Conservation (phyloP, 2,329 filamentous ascomycete species). For the Epichloe aotearoae region DNA sequence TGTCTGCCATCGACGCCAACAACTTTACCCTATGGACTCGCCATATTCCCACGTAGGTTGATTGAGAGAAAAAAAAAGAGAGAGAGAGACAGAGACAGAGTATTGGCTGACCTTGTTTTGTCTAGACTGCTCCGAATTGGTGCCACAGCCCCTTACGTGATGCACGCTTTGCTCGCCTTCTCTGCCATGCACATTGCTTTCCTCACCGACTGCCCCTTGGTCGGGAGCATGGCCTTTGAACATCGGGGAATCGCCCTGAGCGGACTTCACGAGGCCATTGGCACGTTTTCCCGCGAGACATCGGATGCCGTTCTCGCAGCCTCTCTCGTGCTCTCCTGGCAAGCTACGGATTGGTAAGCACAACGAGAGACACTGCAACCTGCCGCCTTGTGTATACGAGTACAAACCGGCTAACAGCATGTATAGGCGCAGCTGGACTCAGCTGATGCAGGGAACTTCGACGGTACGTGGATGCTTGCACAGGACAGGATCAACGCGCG, state of each 20-base stretch:
- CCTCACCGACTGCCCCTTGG: conserved; percentile 72
- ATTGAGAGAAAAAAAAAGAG: not conserved
- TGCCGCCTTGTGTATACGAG: not conserved
- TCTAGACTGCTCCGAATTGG: conserved; percentile 55
- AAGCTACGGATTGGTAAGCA: conserved; percentile 84
- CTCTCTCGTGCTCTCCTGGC: conserved; percentile 87
- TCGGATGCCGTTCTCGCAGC: conserved; percentile 86
- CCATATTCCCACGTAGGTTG: conserved; percentile 76
- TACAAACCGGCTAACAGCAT: conserved; percentile 15
- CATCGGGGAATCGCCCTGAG: conserved; percentile 77
- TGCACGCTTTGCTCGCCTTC: conserved; percentile 84
- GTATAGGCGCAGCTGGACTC: conserved; percentile 78
- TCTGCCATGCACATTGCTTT: conserved; percentile 92
- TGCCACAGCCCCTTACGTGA: conserved; percentile 72
- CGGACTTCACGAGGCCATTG: conserved; percentile 78
- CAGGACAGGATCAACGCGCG: not conserved
- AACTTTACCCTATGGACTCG: conserved; percentile 86
- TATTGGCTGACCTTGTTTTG: not conserved
- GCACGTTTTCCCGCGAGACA: conserved; percentile 69
- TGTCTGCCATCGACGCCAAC: conserved; percentile 63
- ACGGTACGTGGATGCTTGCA: conserved; percentile 45
- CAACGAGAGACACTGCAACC: not conserved
- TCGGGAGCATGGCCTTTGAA: conserved; percentile 78
- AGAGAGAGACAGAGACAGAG: not conserved
- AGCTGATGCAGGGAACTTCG: conserved; percentile 80